A percentile compares a stretch with the other conserved stretches of the same genome.
phyloP scores from a whole-genome alignment of 768 basidiomycete genomes.

The Suillus lakei region DNA sequence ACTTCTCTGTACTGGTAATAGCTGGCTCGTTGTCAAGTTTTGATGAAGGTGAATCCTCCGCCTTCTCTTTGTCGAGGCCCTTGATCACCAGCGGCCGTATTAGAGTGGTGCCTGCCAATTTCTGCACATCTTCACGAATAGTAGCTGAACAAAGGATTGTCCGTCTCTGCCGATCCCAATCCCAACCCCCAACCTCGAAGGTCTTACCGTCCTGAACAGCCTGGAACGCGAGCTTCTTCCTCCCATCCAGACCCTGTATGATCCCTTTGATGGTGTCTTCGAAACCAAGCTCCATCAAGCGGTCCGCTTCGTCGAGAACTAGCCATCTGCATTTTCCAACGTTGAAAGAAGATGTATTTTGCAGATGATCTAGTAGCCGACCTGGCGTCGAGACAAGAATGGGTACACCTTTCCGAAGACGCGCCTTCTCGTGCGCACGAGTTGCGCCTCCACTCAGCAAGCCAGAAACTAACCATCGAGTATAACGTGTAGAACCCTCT shows the following conservation, averaged over 20 bases:
- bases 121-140: constrained; percentile 93
- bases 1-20: constrained; percentile 53
- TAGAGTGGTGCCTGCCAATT: constrained; percentile 84
- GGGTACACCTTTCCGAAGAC: constrained; percentile 91
- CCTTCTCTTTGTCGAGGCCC: constrained; percentile 58
- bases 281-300: constrained; percentile 97
- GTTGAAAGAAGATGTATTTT: constrained; percentile 92
- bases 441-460: constrained; percentile 94
- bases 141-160: constrained; percentile 97
- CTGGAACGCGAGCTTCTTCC: constrained; percentile 70
- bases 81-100: constrained; percentile 84
- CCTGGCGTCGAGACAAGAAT: constrained; percentile 97
- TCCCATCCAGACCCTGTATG: constrained; percentile 83
- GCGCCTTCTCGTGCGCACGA: constrained; percentile 92
- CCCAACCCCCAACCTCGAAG: constrained; percentile 82
- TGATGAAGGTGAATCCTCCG: constrained; percentile 7
- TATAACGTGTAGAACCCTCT: constrained; percentile 51
- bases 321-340: constrained; percentile 95
- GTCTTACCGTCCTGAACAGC: constrained; percentile 70
- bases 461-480: constrained; percentile 94
- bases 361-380: constrained; percentile 92
- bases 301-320: constrained; percentile 95
- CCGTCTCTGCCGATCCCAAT: constrained; percentile 76
- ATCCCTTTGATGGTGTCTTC: constrained; percentile 95
- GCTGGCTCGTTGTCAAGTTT: constrained; percentile 28